A percentile compares a stretch with the other conserved stretches of the same genome.
These are phyloP conservation scores for Dictyostelium capitatum DNA, from an alignment of 78 protist species.

Conservation along the genomic window DNA sequence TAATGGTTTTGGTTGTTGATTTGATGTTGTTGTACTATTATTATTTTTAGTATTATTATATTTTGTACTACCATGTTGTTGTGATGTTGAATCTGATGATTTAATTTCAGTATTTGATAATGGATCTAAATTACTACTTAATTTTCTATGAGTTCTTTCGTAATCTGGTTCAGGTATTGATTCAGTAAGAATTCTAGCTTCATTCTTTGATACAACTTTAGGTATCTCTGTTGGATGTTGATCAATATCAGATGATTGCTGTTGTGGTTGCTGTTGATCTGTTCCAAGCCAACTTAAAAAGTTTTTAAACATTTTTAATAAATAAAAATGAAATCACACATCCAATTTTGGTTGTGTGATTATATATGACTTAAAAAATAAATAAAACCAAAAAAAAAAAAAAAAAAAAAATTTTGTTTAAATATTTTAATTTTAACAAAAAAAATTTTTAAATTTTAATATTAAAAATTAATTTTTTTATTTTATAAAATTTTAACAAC, in stretches of 20 bases:
- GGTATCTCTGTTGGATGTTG: background rate
- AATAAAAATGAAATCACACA: background rate
- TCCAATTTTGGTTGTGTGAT: too few species aligned
- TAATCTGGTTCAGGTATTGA: slow-evolving; percentile 20
- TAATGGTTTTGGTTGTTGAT: slow-evolving; percentile 11
- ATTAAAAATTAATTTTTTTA: too few species aligned
- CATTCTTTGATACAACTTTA: slow-evolving; percentile 16
- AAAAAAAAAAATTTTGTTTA: background rate
- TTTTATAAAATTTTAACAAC: too few species aligned
- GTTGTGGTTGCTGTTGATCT: background rate
- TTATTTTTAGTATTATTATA: background rate
- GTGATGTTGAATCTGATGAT: background rate
- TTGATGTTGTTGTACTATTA: background rate
- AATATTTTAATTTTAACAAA: background rate
- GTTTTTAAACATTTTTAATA: slow-evolving; percentile 9
- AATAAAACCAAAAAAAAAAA: background rate
- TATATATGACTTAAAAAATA: too few species aligned
- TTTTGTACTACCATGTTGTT: background rate
- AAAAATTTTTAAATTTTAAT: too few species aligned
- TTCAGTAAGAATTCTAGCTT: slow-evolving; percentile 1
- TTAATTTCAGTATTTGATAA: background rate
- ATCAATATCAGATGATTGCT: background rate
- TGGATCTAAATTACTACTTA: slow-evolving; percentile 8
- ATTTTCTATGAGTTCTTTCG: background rate
- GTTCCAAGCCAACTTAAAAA: slow-evolving; percentile 9